Conservation (phyloP, 495 filamentous ascomycete genomes). For the Podospora fimiseda region DNA sequence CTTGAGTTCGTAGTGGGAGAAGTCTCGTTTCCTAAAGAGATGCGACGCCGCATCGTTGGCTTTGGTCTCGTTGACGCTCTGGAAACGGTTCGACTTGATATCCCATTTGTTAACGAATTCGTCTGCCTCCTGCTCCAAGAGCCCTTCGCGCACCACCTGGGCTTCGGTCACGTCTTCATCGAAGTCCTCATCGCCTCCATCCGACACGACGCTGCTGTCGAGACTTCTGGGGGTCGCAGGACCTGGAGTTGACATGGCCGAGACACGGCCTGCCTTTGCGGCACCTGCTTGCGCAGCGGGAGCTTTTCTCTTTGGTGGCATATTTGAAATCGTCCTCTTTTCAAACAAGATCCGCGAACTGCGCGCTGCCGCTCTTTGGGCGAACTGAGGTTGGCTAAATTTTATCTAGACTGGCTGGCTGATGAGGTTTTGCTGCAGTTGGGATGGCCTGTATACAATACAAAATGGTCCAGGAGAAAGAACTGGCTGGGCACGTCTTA, state of each 20-base stretch:
- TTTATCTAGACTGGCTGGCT: background rate
- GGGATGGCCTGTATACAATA: too few species aligned
- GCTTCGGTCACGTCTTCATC: slow-evolving; percentile 61
- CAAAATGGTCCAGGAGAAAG: too few species aligned
- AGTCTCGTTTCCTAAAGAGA: slow-evolving; percentile 55
- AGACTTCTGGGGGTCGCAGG: slow-evolving; percentile 59
- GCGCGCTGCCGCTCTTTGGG: background rate
- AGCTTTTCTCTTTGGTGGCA: slow-evolving; percentile 79
- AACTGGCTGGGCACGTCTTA: too few species aligned
- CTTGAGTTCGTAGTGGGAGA: slow-evolving; percentile 74
- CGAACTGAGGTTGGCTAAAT: background rate
- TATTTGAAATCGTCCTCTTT: slow-evolving; percentile 23
- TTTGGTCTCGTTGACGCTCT: slow-evolving; percentile 19
- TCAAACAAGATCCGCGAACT: background rate
- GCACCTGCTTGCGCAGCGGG: slow-evolving; percentile 45
- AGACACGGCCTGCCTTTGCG: slow-evolving; percentile 49
- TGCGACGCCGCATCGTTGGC: slow-evolving; percentile 40
- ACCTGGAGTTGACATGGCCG: slow-evolving; percentile 62
- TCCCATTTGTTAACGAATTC: slow-evolving; percentile 46
- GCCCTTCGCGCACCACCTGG: slow-evolving; percentile 44
- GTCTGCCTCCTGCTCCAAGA: slow-evolving; percentile 55
- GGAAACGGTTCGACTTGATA: slow-evolving; percentile 45
- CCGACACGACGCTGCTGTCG: slow-evolving; percentile 49
- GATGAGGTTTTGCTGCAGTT: background rate
- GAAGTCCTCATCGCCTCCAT: slow-evolving; percentile 53